Conservation (phyloP, 768 basidiomycete genomes). For the Phlebiopsis gigantea region DNA sequence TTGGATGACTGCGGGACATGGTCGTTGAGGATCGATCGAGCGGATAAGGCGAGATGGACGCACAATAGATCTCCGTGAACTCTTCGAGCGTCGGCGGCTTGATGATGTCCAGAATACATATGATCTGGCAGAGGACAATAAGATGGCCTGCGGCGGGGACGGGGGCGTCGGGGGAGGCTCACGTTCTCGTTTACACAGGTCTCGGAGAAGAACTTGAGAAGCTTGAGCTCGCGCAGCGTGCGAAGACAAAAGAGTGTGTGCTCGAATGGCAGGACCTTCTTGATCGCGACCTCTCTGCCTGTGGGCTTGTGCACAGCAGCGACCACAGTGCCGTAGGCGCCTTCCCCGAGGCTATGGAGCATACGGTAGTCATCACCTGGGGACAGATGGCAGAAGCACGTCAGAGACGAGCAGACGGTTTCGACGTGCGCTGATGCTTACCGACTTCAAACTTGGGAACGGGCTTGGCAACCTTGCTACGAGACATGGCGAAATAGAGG, state of each 20-base stretch:
- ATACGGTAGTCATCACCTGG: constrained; percentile 70
- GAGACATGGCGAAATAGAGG: constrained; percentile 37
- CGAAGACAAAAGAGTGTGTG: constrained; percentile 88
- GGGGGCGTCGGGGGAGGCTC: constrained; percentile 14
- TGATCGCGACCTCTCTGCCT: constrained; percentile 86
- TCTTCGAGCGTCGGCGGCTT: constrained; percentile 68
- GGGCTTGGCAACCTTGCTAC: constrained; percentile 51
- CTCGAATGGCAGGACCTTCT: constrained; percentile 93
- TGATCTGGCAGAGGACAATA: constrained; percentile 51
- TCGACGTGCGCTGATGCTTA: constrained; percentile 23
- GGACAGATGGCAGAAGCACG: constrained; percentile 5
- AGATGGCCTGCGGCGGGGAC: neutral
- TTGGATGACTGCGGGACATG: constrained; percentile 53
- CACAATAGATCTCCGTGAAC: constrained; percentile 88
- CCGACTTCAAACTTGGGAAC: constrained; percentile 73
- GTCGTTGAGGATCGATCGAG: constrained; percentile 1
- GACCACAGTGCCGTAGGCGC: constrained; percentile 87
- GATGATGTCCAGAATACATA: constrained; percentile 88
- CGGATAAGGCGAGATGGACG: constrained; percentile 18
- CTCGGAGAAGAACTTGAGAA: constrained; percentile 81
- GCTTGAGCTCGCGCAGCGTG: constrained; percentile 87
- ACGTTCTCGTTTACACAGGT: constrained; percentile 80
- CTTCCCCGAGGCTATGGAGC: constrained; percentile 73
- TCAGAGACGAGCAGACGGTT: neutral
- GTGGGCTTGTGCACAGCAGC: constrained; percentile 83